phyloP scores from a whole-genome alignment of 208 protist genomes.

The Naegleria gruberi region DNA sequence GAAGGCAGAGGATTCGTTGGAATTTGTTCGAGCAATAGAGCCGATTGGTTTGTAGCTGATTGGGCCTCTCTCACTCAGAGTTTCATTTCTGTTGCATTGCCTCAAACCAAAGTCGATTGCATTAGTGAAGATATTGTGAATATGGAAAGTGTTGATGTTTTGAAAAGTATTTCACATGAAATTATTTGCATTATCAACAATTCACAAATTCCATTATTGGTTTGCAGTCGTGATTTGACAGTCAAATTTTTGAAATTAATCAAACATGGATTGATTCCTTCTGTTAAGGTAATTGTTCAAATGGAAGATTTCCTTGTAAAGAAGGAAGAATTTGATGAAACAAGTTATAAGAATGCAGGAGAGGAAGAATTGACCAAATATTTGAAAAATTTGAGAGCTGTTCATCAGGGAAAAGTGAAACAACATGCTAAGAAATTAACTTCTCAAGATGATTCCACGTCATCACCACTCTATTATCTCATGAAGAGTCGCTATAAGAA shows the following conservation, averaged over 20 bases:
- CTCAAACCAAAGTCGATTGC: not conserved
- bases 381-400: not conserved
- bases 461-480: not conserved
- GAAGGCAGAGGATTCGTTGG: not conserved
- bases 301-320: not conserved
- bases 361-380: not conserved
- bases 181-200: not conserved
- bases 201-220: not conserved
- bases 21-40: not conserved
- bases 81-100: not conserved
- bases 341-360: not conserved
- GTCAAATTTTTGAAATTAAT: not conserved
- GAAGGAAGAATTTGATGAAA: not conserved
- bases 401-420: not conserved
- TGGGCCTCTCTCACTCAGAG: not conserved
- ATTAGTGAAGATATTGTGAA: not conserved
- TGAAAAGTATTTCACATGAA: too few species aligned
- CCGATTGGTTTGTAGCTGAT: slow-evolving; percentile 14
- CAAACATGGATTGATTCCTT: not conserved
- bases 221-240: not conserved
- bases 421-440: not conserved
- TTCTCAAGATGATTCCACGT: too few species aligned
- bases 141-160: not conserved
- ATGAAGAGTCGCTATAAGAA: not conserved
- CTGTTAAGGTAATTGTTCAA: not conserved